phyloP scores from a whole-genome alignment of 129 eudicot genomes.

The Escallonia rubra region DNA sequence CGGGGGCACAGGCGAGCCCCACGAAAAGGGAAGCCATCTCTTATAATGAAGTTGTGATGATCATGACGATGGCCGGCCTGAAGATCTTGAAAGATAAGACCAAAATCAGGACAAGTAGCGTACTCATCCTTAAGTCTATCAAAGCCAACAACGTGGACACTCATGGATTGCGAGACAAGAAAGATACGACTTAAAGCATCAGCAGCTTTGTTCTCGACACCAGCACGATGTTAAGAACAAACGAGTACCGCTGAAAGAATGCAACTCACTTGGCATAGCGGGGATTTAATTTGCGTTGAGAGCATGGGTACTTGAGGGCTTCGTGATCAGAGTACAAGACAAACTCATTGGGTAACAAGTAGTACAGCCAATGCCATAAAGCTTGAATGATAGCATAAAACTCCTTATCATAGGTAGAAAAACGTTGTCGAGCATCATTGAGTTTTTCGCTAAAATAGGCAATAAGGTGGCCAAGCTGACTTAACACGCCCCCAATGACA shows the following conservation, averaged over 20 bases:
- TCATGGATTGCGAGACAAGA: no score
- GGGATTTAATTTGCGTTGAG: background rate
- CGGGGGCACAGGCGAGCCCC: no score
- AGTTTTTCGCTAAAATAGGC: background rate
- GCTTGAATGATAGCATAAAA: background rate
- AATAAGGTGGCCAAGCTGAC: background rate
- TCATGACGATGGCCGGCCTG: no score
- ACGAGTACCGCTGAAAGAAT: background rate
- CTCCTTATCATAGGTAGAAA: background rate
- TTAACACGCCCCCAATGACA: background rate
- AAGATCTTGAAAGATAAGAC: no score
- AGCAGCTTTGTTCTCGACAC: background rate
- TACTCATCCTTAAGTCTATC: no score
- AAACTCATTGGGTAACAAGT: background rate
- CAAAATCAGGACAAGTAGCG: no score
- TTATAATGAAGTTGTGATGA: no score
- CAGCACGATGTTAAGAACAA: background rate
- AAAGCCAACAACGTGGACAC: no score
- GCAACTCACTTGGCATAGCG: background rate
- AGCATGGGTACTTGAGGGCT: background rate
- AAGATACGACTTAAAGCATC: no score
- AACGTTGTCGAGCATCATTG: background rate
- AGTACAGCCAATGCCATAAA: background rate
- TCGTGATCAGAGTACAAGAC: background rate
- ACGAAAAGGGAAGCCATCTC: no score